Evolutionary conservation across 1,139 yeast species (phyloP).

Genomic region (Diutina ranongensis): DNA sequence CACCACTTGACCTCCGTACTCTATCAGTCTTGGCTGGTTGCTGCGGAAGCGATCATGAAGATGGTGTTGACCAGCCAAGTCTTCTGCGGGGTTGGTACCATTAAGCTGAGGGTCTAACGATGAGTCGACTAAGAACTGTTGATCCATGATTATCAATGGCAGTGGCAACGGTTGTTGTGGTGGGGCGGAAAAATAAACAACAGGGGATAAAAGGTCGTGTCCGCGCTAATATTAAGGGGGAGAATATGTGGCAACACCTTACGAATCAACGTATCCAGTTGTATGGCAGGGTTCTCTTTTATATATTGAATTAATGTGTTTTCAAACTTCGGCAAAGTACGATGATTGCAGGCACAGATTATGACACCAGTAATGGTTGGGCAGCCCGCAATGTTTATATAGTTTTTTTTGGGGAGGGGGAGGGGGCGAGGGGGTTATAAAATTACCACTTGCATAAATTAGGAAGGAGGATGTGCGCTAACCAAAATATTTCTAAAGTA

Average conservation of each 20-base stretch:
- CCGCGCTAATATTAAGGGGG: background rate
- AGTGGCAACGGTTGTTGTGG: slow-evolving; percentile 9
- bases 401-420: background rate
- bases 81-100: slow-evolving; percentile 7
- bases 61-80: background rate
- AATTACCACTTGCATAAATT: background rate
- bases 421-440: background rate
- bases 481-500: background rate
- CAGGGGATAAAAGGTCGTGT: slow-evolving; percentile 3
- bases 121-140: slow-evolving; percentile 22
- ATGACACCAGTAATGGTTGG: slow-evolving; percentile 4
- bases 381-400: slow-evolving; percentile 5
- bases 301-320: no score
- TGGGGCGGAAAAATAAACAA: background rate
- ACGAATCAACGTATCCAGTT: no score
- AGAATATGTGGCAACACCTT: no score
- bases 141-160: slow-evolving; percentile 18
- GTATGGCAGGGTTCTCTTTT: no score
- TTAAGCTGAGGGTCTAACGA: slow-evolving; percentile 16
- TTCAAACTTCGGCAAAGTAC: background rate
- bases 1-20: slow-evolving; percentile 1
- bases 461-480: background rate
- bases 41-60: slow-evolving; percentile 5
- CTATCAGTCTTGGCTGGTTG: slow-evolving; percentile 6
- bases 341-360: background rate